Evolutionary conservation across 768 basidiomycete species (phyloP).

Genomic region (Tremella fuciformis): DNA sequence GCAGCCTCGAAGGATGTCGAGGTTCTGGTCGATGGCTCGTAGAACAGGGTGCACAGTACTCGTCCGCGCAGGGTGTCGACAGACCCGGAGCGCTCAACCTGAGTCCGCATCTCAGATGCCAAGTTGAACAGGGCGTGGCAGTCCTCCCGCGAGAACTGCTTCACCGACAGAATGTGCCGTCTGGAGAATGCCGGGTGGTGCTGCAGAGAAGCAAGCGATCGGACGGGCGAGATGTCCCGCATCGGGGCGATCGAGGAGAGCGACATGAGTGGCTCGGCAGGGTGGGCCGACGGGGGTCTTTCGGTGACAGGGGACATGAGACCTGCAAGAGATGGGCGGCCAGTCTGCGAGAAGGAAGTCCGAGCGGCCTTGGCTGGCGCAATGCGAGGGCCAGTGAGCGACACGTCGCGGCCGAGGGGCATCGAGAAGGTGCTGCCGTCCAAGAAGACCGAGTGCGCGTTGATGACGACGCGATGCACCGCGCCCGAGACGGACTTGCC

Average conservation of each 20-base stretch:
- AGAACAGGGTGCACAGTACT: conserved; percentile 88
- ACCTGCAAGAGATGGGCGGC: conserved; percentile 35
- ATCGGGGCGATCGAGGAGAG: conserved; percentile 47
- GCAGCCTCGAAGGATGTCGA: conserved; percentile 95
- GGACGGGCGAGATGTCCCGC: conserved; percentile 44
- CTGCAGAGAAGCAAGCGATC: conserved; percentile 56
- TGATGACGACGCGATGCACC: conserved; percentile 85
- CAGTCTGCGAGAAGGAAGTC: conserved; percentile 47
- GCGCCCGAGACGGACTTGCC: conserved; percentile 64
- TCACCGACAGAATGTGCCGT: conserved; percentile 88
- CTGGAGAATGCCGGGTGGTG: conserved; percentile 87
- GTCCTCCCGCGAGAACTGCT: conserved; percentile 84
- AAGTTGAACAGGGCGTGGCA: conserved; percentile 90
- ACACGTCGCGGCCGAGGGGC: conserved; percentile 55
- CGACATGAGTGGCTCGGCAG: conserved; percentile 37
- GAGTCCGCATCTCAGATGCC: conserved; percentile 93
- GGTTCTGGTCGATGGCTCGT: conserved; percentile 94
- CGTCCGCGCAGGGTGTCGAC: conserved; percentile 87
- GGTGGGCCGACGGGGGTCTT: conserved; percentile 7
- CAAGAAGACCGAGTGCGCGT: conserved; percentile 82
- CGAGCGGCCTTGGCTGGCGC: conserved; percentile 45
- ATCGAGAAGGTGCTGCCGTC: conserved; percentile 68
- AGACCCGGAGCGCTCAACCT: conserved; percentile 84
- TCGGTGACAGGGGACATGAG: conserved; percentile 25
- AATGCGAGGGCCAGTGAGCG: conserved; percentile 35